Evolutionary conservation across 2,329 filamentous ascomycete genomes (phyloP).

Genomic region (Cladophialophora exuberans): DNA sequence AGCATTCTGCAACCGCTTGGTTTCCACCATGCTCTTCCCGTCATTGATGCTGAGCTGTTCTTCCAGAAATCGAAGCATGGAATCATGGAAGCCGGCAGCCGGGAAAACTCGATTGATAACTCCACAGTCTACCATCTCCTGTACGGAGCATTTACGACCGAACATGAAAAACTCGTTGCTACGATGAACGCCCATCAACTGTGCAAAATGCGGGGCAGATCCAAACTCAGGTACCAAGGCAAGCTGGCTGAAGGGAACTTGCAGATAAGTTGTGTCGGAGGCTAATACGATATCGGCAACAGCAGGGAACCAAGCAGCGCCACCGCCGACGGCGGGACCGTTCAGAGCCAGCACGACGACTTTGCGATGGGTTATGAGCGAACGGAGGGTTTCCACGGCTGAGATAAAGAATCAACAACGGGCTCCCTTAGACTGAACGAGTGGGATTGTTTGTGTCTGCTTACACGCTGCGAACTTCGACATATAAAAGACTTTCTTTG

Average conservation of each 20-base stretch:
- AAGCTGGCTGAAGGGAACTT: conserved; percentile 53
- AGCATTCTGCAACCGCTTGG: conserved; percentile 53
- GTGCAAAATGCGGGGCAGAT: conserved; percentile 45
- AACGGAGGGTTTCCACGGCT: background rate
- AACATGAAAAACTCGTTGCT: background rate
- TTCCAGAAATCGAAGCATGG: conserved; percentile 43
- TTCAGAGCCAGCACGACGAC: conserved; percentile 55
- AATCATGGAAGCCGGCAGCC: background rate
- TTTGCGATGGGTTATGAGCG: conserved; percentile 54
- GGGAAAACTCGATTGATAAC: background rate
- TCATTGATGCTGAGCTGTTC: conserved; percentile 56
- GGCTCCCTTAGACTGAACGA: no score
- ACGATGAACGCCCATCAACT: background rate
- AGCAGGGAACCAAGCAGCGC: conserved; percentile 54
- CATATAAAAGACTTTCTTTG: background rate
- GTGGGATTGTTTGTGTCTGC: no score
- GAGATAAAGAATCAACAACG: no score
- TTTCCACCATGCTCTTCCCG: conserved; percentile 57
- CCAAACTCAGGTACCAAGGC: conserved; percentile 54
- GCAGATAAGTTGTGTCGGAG: conserved; percentile 47
- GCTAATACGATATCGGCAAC: conserved; percentile 54
- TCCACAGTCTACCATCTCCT: background rate
- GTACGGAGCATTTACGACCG: background rate
- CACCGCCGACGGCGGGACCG: conserved; percentile 55
- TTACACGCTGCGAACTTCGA: background rate